Percentiles rank a stretch among this genome's conserved stretches.
Conservation (phyloP, 805 yeast genomes). For the Candida pini region DNA sequence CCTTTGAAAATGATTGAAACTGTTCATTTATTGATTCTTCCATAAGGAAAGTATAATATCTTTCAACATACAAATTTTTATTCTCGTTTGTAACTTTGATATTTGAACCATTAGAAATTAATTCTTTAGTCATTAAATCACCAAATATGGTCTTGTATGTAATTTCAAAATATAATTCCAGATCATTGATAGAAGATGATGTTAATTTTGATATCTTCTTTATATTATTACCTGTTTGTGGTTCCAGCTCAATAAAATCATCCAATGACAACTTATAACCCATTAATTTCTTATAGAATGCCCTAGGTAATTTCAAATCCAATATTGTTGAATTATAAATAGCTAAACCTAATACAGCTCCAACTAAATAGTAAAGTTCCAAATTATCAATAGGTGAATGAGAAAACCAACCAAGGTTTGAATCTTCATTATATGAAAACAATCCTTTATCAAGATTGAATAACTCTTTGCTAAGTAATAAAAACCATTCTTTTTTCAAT, state of each 20-base stretch:
- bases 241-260: conserved; percentile 67
- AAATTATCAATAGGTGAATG: conserved; percentile 37
- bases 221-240: conserved; percentile 54
- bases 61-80: conserved; percentile 53
- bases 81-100: conserved; percentile 55
- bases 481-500: conserved; percentile 88
- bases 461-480: conserved; percentile 60
- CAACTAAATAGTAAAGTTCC: conserved; percentile 70
- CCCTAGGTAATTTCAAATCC: conserved; percentile 71
- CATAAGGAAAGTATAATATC: conserved; percentile 57
- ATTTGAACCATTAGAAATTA: conserved; percentile 54
- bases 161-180: conserved; percentile 57
- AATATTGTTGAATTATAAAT: conserved; percentile 84
- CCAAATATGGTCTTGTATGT: conserved; percentile 49
- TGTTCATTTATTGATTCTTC: conserved; percentile 47
- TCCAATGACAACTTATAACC: conserved; percentile 47
- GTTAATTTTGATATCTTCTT: conserved; percentile 39
- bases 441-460: conserved; percentile 66
- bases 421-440: conserved; percentile 61
- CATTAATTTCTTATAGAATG: conserved; percentile 70
- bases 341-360: conserved; percentile 84
- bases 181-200: conserved; percentile 40
- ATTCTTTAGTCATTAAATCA: conserved; percentile 36
- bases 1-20: conserved; percentile 55
- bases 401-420: conserved; percentile 73